These are phyloP conservation scores for Blakeslea trispora DNA, from an alignment of 371 early-diverging fungal species.

Conservation along the genomic window DNA sequence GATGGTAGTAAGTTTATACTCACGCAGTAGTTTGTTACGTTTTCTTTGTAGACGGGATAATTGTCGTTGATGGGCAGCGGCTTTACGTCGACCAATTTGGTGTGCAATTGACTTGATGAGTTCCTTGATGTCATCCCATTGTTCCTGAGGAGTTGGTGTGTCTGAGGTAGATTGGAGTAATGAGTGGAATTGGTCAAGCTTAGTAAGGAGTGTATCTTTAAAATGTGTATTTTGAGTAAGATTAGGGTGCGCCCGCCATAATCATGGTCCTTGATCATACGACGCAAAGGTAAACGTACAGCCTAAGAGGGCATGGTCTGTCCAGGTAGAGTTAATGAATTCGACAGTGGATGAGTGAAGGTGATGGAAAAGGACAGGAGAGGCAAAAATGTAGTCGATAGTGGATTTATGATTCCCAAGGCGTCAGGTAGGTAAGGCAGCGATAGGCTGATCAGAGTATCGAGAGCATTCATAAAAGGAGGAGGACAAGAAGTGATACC, in stretches of 20 bases:
- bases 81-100: neutral
- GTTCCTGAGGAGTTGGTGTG: neutral
- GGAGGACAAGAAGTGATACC: too few relatives aligned
- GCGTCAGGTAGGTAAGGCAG: too few relatives aligned
- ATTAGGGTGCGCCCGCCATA: conserved; percentile 8
- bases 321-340: conserved; percentile 7
- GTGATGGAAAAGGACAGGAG: neutral
- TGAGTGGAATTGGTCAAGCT: neutral
- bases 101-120: neutral
- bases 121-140: neutral
- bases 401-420: too few relatives aligned
- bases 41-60: conserved; percentile 1
- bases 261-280: neutral
- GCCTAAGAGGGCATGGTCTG: conserved; percentile 11
- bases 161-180: neutral
- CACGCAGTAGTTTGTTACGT: conserved; percentile 9
- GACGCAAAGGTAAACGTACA: neutral
- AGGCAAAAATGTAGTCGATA: conserved; percentile 11
- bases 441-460: too few relatives aligned
- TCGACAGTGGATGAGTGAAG: too few relatives aligned
- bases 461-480: too few relatives aligned
- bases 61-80: neutral
- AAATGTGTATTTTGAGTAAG: neutral
- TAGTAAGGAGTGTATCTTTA: neutral
- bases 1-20: neutral